phyloP scores from a whole-genome alignment of 75 land plant species.

The Cryptomeria japonica region DNA sequence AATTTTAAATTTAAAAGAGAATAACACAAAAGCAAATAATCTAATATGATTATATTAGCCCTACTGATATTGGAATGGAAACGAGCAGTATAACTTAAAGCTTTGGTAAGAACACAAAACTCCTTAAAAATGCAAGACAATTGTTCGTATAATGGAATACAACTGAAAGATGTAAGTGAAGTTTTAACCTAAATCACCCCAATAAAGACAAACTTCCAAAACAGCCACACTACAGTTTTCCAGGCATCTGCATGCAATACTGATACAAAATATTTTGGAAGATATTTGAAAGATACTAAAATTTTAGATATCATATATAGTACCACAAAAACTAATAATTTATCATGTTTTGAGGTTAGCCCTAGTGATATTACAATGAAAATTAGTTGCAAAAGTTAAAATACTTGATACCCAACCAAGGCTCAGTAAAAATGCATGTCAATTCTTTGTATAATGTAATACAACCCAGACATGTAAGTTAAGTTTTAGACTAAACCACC shows the following conservation, averaged over 20 bases:
- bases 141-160: too few relatives aligned
- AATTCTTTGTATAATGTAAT: background rate
- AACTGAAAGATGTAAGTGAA: background rate
- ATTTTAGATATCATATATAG: too few relatives aligned
- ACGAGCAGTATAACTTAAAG: background rate
- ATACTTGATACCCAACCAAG: too few relatives aligned
- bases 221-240: background rate
- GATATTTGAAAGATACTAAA: too few relatives aligned
- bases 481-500: background rate
- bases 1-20: too few relatives aligned
- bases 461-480: background rate
- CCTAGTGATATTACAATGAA: background rate
- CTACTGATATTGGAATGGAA: background rate
- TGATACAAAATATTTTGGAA: background rate
- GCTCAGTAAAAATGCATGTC: background rate
- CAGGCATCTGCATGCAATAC: background rate
- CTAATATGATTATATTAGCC: too few relatives aligned
- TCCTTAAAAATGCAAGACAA: background rate
- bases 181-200: background rate
- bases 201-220: background rate
- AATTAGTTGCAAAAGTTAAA: background rate
- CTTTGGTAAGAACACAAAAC: background rate
- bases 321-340: too few relatives aligned
- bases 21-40: background rate
- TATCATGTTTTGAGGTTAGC: background rate